Conservation (phyloP, 176 grass and related monocot species). For the Paspalum notatum region DNA sequence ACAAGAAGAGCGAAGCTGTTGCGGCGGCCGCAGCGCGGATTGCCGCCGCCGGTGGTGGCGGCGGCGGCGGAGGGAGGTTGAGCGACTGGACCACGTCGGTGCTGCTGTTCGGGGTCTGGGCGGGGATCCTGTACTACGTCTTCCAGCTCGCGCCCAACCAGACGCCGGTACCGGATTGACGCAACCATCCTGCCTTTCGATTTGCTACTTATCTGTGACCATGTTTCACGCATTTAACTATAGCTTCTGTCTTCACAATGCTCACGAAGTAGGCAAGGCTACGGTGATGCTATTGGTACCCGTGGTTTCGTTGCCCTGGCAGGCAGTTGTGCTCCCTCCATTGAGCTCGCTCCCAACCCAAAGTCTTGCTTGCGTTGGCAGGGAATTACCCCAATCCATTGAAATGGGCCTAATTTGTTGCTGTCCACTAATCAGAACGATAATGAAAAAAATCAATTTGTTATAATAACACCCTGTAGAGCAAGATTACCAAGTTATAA, state of each 20-base stretch:
- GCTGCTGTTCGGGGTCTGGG: conserved; percentile 83
- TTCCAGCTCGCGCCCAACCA: conserved; percentile 80
- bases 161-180: conserved; percentile 59
- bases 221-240: not conserved
- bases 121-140: conserved; percentile 85
- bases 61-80: conserved; percentile 18
- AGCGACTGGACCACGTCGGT: conserved; percentile 67
- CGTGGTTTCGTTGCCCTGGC: not conserved
- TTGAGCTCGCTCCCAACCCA: not conserved
- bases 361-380: not conserved
- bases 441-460: too few species aligned
- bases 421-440: not conserved
- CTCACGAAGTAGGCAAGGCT: too few species aligned
- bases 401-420: not conserved
- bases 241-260: not conserved
- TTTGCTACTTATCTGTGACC: not conserved
- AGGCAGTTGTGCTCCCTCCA: not conserved
- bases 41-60: conserved; percentile 19
- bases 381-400: not conserved
- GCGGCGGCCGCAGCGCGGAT: not conserved
- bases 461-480: too few species aligned
- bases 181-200: not conserved
- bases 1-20: not conserved
- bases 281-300: too few species aligned
- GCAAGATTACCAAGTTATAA: too few species aligned